These are phyloP conservation scores for Chaetomium sp. DNA, from an alignment of 2,329 filamentous ascomycete species.

Conservation along the genomic window DNA sequence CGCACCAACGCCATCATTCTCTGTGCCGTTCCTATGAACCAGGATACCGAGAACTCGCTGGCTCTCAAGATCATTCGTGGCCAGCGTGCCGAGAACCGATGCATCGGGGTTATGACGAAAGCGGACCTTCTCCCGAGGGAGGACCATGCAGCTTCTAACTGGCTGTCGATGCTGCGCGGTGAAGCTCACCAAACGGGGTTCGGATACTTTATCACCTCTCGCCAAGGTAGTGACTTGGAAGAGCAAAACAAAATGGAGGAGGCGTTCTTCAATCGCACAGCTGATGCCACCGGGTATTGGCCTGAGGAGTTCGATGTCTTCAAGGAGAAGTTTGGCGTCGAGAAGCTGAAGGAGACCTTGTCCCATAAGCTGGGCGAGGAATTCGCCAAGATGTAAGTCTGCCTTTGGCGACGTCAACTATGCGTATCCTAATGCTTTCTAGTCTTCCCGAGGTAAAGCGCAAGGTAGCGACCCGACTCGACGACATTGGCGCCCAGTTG, in stretches of 20 bases:
- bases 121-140: conserved; percentile 62
- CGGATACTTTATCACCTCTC: conserved; percentile 75
- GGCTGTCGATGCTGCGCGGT: conserved; percentile 57
- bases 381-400: conserved; percentile 44
- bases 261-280: conserved; percentile 40
- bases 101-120: conserved; percentile 76
- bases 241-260: conserved; percentile 48
- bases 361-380: conserved; percentile 48
- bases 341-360: conserved; percentile 45
- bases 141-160: conserved; percentile 49
- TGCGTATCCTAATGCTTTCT: neutral
- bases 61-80: conserved; percentile 59
- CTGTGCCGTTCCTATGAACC: conserved; percentile 70
- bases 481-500: conserved; percentile 49
- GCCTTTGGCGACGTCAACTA: no score
- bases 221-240: conserved; percentile 49
- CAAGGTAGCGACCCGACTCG: conserved; percentile 45
- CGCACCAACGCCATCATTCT: conserved; percentile 68
- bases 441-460: conserved; percentile 37
- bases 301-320: conserved; percentile 43
- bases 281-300: conserved; percentile 36
- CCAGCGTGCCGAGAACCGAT: conserved; percentile 50
- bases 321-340: conserved; percentile 45
- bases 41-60: conserved; percentile 68
- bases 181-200: conserved; percentile 57